Conservation (phyloP, 2,329 filamentous ascomycete species). For the Fusarium austroafricanum region DNA sequence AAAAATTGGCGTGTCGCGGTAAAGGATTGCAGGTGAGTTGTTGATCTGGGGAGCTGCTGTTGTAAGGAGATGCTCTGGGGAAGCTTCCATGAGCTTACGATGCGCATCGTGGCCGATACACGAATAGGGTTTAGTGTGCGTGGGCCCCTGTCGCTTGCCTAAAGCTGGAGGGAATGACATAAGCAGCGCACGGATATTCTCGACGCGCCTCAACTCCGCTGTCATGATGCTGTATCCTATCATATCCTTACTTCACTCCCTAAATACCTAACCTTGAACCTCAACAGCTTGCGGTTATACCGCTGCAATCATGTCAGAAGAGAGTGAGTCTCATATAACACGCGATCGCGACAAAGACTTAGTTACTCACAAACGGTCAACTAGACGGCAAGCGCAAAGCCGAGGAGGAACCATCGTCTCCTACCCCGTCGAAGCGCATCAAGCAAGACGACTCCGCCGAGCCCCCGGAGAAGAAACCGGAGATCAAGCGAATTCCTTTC, state of each 20-base stretch:
- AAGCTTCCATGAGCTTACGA: conserved; percentile 48
- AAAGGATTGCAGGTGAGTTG: conserved; percentile 9
- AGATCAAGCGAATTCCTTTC: conserved; percentile 79
- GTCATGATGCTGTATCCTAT: conserved; percentile 38
- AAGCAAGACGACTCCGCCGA: conserved; percentile 60
- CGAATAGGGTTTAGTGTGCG: conserved; percentile 49
- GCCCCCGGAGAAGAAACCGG: conserved; percentile 58
- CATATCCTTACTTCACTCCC: conserved; percentile 25
- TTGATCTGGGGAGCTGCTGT: conserved; percentile 23
- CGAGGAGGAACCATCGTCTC: conserved; percentile 71
- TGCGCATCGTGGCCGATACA: conserved; percentile 52
- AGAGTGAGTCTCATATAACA: conserved; percentile 26
- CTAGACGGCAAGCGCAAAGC: conserved; percentile 78
- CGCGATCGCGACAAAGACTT: not conserved
- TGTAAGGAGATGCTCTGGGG: conserved; percentile 40
- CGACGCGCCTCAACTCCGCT: conserved; percentile 41
- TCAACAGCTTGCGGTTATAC: conserved; percentile 6
- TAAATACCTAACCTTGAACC: conserved; percentile 1
- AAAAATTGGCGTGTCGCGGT: conserved; percentile 5
- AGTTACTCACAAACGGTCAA: conserved; percentile 8
- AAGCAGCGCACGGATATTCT: conserved; percentile 47
- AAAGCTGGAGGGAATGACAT: conserved; percentile 40
- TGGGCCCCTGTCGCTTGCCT: conserved; percentile 3
- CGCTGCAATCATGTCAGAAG: conserved; percentile 41
- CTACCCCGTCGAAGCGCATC: conserved; percentile 72